A percentile compares a stretch with the other conserved stretches of the same genome.
These are phyloP conservation scores for Tardiomyces depauwii DNA, from an alignment of 1,139 yeast genomes.

Conservation along the genomic window DNA sequence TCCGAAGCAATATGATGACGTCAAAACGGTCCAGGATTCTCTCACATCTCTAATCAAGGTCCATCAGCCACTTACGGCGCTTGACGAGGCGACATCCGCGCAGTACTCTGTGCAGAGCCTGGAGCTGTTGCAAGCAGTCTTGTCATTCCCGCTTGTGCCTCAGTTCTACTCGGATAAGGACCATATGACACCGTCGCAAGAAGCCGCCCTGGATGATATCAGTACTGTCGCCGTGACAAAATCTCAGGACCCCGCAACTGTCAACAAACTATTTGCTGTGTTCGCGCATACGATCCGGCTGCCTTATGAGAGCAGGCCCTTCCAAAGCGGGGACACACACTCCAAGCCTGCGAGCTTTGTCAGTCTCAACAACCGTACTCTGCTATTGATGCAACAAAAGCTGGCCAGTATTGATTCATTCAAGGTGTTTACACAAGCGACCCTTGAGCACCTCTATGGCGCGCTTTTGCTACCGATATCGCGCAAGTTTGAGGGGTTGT, in stretches of 20 bases:
- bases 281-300: neutral
- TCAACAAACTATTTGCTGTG: conserved; percentile 1
- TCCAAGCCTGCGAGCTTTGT: neutral
- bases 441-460: neutral
- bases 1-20: conserved; percentile 19
- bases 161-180: conserved; percentile 23
- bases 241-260: conserved; percentile 7
- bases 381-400: conserved; percentile 35
- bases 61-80: conserved; percentile 14
- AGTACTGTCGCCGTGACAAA: conserved; percentile 10
- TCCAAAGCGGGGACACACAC: neutral
- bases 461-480: conserved; percentile 9
- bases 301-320: neutral
- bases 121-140: conserved; percentile 2
- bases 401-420: neutral
- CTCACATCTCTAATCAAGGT: conserved; percentile 19
- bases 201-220: conserved; percentile 18
- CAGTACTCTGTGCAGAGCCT: neutral
- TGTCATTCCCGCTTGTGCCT: conserved; percentile 19
- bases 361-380: neutral
- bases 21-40: conserved; percentile 17
- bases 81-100: conserved; percentile 6
- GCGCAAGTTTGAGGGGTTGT: conserved; percentile 16
- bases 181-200: conserved; percentile 23
- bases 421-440: neutral